Conservation (phyloP, 257 asterid species). For the Ocimum tenuiflorum region DNA sequence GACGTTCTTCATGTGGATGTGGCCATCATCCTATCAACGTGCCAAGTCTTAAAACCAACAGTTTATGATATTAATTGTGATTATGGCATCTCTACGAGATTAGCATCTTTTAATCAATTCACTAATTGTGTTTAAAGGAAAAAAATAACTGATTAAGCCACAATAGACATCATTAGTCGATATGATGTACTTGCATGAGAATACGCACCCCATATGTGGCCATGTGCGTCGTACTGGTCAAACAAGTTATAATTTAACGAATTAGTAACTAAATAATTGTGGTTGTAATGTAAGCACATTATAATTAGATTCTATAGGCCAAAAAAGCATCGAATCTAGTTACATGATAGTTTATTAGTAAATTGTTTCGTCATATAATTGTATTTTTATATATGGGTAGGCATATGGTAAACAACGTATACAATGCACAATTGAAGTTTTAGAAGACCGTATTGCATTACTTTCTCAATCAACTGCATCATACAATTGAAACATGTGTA, state of each 20-base stretch:
- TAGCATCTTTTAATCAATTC: background rate
- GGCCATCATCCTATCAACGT: constrained; percentile 12
- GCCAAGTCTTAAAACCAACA: constrained; percentile 11
- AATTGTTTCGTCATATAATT: background rate
- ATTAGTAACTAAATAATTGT: constrained; percentile 1
- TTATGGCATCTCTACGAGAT: background rate
- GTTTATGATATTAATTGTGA: background rate
- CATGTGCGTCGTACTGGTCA: constrained; percentile 21
- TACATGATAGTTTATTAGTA: background rate
- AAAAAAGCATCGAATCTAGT: constrained; percentile 9
- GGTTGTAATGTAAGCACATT: background rate
- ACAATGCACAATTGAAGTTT: too few species aligned
- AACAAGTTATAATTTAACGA: background rate
- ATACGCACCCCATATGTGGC: constrained; percentile 16
- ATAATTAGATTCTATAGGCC: constrained; percentile 12
- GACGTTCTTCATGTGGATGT: constrained; percentile 18
- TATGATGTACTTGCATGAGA: constrained; percentile 6
- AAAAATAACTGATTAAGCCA: background rate
- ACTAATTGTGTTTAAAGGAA: background rate
- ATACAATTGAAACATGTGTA: too few species aligned
- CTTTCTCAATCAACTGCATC: too few species aligned
- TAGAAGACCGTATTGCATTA: too few species aligned
- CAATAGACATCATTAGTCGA: background rate
- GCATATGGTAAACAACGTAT: too few species aligned
- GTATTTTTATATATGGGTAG: too few species aligned